phyloP scores from a whole-genome alignment of 352 stramenopile genomes.

The Phytophthora tentaculata region DNA sequence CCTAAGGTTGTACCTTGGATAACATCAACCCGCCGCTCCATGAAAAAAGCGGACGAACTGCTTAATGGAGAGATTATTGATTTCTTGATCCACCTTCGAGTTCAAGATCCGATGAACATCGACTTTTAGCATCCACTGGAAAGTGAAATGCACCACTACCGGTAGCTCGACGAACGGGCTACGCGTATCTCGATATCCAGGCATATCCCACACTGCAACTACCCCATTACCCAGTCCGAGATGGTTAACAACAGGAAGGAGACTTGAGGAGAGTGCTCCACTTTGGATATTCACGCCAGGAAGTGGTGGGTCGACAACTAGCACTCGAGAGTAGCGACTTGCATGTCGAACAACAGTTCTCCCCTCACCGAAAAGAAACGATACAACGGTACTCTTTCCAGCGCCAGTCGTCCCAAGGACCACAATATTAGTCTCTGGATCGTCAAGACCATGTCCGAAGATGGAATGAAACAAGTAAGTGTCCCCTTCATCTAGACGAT shows the following conservation, averaged over 20 bases:
- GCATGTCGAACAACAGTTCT: constrained; percentile 20
- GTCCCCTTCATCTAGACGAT: constrained; percentile 22
- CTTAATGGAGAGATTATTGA: no score
- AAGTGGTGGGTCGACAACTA: constrained; percentile 6
- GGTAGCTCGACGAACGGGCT: no score
- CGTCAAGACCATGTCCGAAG: not conserved
- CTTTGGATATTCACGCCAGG: constrained; percentile 18
- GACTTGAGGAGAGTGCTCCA: constrained; percentile 7
- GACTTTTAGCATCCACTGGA: no score
- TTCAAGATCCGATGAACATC: no score
- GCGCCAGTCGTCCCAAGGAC: constrained; percentile 23
- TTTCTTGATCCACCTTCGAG: no score
- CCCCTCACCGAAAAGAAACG: constrained; percentile 32
- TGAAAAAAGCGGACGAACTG: no score
- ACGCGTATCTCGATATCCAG: constrained; percentile 30
- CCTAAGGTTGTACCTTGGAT: no score
- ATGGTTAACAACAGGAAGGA: constrained; percentile 19
- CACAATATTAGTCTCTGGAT: constrained; percentile 12
- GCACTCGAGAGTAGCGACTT: constrained; percentile 10
- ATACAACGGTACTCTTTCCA: constrained; percentile 29
- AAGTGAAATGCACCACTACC: no score
- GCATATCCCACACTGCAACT: constrained; percentile 36
- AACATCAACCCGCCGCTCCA: no score
- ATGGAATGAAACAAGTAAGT: constrained; percentile 15
- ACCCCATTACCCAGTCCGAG: not conserved